Evolutionary conservation across 2,329 filamentous ascomycete genomes (phyloP), one percentile per base, ranked within the genome.

Genomic region (Ramularia collo-cygni): DNA sequence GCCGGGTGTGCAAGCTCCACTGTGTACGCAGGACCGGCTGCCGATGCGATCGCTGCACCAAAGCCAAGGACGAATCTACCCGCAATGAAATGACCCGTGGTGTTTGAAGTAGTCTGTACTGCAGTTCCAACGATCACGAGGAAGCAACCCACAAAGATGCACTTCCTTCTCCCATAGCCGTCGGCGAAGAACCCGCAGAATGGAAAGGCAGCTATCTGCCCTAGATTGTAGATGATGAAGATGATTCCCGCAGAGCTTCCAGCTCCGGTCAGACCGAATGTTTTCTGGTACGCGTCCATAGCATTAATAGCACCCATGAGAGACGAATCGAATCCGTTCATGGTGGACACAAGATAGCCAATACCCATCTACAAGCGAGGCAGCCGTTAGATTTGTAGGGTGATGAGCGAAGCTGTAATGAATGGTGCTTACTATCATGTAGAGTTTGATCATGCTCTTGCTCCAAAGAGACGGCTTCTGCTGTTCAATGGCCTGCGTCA

Each of bases 1-100:
- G 71, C 71, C 1, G 78, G 77, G 50, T 80, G 77, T 2, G 75
- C 70, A 27, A 79, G 61, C 54, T 82, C 77, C 35, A 77, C 71
- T 10, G 73, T 72, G 53, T 80, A 81, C 8, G 75, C 70, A 2
- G 78, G 79, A 0, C 73, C 77, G 8, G 76, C 75, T 3, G 74
- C 71, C n/a, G 70, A 69, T 2, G 72, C 72, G 38, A 81, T 74
- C 34, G 37, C 48, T n/a, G 47, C 74, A 28, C 77, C 76, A 30
- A 64, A 63, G 2, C 62, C 62, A 28, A 65, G 58, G 3, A 65
- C n/a, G 44, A 65, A 65, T 13, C 63, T 52, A 10, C 63, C 63
- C 9, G 50, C 74, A 48, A 79, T 72, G 59, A 80, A 79, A 43
- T 75, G 70, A 8, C 60, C 64, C 28, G 62, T 65, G 16, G 51